Evolutionary conservation across 495 filamentous ascomycete species (phyloP).

Genomic region (Podospora tetraspora): DNA sequence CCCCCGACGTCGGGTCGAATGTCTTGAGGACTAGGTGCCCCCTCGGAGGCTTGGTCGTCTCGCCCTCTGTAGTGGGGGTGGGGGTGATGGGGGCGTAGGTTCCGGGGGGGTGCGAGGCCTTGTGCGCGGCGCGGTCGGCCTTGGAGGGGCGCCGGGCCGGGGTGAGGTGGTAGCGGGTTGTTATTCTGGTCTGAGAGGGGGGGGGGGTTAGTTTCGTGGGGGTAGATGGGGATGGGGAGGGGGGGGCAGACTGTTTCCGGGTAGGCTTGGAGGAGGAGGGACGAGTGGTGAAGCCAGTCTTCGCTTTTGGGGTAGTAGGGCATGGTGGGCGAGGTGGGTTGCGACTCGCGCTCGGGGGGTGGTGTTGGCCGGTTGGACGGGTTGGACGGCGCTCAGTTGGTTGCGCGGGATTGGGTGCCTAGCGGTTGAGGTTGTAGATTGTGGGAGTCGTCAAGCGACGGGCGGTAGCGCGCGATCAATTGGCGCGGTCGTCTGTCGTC

Average conservation of each 20-base stretch:
- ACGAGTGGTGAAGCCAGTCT: conserved; percentile 49
- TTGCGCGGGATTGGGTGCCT: too few species aligned
- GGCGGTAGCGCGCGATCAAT: neutral
- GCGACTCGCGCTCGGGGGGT: neutral
- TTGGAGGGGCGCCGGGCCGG: conserved; percentile 31
- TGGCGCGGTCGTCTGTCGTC: neutral
- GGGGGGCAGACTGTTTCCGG: conserved; percentile 39
- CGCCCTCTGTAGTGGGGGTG: neutral
- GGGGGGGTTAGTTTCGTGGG: conserved; percentile 11
- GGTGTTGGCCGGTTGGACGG: too few species aligned
- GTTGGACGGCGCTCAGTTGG: neutral
- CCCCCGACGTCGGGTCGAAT: conserved; percentile 76
- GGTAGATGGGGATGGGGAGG: neutral
- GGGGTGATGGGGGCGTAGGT: neutral
- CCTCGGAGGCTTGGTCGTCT: conserved; percentile 31
- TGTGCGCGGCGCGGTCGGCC: conserved; percentile 18
- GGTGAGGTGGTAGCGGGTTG: conserved; percentile 74
- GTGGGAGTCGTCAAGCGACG: neutral
- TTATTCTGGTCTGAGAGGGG: conserved; percentile 62
- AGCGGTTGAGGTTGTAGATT: too few species aligned
- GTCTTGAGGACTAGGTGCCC: conserved; percentile 81
- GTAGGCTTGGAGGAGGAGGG: conserved; percentile 44
- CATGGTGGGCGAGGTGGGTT: conserved; percentile 29
- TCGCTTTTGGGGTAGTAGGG: conserved; percentile 50
- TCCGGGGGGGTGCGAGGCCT: conserved; percentile 1